These are phyloP conservation scores for Trypanosoma melophagium DNA, from an alignment of 208 protist genomes.

Conservation along the genomic window DNA sequence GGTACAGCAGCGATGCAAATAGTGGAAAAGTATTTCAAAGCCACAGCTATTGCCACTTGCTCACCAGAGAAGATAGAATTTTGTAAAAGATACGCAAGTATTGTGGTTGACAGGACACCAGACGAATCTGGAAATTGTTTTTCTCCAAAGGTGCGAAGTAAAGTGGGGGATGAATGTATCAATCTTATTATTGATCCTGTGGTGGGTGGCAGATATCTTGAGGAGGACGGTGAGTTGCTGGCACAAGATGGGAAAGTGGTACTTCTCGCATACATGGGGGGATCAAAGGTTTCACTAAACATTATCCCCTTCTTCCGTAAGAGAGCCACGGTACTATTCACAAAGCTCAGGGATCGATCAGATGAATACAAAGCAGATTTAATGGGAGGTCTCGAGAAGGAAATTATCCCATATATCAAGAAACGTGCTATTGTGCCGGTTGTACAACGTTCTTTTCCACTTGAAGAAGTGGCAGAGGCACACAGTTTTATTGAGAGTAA, in stretches of 20 bases:
- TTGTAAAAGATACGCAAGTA: slow-evolving; percentile 60
- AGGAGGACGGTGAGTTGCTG: slow-evolving; percentile 55
- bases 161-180: slow-evolving; percentile 44
- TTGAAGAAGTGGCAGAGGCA: slow-evolving; percentile 68
- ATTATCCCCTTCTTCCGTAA: slow-evolving; percentile 63
- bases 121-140: slow-evolving; percentile 71
- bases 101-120: slow-evolving; percentile 57
- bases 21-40: slow-evolving; percentile 75
- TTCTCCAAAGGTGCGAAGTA: slow-evolving; percentile 53
- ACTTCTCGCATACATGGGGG: slow-evolving; percentile 70
- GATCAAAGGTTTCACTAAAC: slow-evolving; percentile 51
- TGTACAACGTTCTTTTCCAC: slow-evolving; percentile 58
- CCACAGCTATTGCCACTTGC: slow-evolving; percentile 61
- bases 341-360: slow-evolving; percentile 62
- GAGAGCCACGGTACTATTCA: slow-evolving; percentile 66
- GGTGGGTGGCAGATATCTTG: slow-evolving; percentile 74
- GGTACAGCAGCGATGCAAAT: slow-evolving; percentile 84
- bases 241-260: slow-evolving; percentile 71
- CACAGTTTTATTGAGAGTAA: slow-evolving; percentile 59
- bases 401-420: slow-evolving; percentile 57
- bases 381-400: slow-evolving; percentile 51
- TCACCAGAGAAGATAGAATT: slow-evolving; percentile 70
- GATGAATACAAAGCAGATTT: slow-evolving; percentile 63
- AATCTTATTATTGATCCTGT: slow-evolving; percentile 82
- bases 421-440: slow-evolving; percentile 58